These are phyloP conservation scores for Tephrocybe sp. DNA, from an alignment of 768 basidiomycete species.

Conservation along the genomic window DNA sequence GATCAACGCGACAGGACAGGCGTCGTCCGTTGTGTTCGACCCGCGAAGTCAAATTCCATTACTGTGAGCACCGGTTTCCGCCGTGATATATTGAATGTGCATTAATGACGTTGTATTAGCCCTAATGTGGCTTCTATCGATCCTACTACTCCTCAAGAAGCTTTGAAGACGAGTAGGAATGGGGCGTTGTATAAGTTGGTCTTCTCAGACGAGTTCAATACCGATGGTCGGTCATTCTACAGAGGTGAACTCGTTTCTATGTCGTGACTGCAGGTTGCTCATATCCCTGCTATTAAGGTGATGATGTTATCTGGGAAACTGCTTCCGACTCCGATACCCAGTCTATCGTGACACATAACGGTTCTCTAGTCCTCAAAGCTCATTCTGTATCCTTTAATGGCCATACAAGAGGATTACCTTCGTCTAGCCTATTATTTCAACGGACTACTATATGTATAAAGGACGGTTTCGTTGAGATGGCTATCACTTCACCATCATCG, in stretches of 20 bases:
- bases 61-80: constrained; percentile 3
- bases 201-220: constrained; percentile 67
- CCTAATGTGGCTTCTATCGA: constrained; percentile 6
- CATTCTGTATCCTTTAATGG: not conserved
- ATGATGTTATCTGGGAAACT: constrained; percentile 17
- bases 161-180: constrained; percentile 40
- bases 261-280: not conserved
- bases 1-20: constrained; percentile 70
- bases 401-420: not conserved
- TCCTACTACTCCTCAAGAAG: constrained; percentile 17
- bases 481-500: not conserved
- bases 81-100: not conserved
- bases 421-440: constrained; percentile 12
- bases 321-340: not conserved
- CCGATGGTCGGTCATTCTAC: constrained; percentile 37
- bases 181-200: constrained; percentile 51
- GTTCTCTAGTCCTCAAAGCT: constrained; percentile 2
- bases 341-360: constrained; percentile 11
- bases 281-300: constrained; percentile 3
- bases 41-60: constrained; percentile 36
- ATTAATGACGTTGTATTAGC: constrained; percentile 1
- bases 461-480: constrained; percentile 22
- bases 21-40: constrained; percentile 33
- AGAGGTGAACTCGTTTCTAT: not conserved
- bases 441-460: constrained; percentile 17